Evolutionary conservation across 768 basidiomycete genomes (phyloP).

Genomic region (Hericium coralloides): DNA sequence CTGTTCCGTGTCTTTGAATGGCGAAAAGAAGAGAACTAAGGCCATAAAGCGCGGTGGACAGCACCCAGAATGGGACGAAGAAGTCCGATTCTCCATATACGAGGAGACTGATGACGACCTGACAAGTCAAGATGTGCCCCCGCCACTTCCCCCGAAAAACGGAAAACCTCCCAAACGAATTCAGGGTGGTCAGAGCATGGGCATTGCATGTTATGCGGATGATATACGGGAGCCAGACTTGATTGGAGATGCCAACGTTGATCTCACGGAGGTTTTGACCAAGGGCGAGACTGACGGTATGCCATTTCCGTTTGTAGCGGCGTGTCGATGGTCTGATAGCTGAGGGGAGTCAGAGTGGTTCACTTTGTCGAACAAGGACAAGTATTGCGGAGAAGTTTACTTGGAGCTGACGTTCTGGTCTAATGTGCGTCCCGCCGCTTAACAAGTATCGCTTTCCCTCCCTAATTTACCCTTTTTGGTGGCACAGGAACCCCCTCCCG

Average conservation of each 20-base stretch:
- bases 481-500: conserved; percentile 69
- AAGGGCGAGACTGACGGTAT: conserved; percentile 96
- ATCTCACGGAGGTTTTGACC: conserved; percentile 83
- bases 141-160: conserved; percentile 63
- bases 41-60: conserved; percentile 96
- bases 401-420: conserved; percentile 97
- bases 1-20: conserved; percentile 70
- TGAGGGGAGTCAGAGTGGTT: conserved; percentile 75
- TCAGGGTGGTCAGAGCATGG: conserved; percentile 68
- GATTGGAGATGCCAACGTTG: conserved; percentile 85
- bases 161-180: conserved; percentile 34
- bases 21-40: conserved; percentile 81
- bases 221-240: conserved; percentile 92
- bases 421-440: conserved; percentile 47
- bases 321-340: conserved; percentile 10
- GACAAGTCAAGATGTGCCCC: conserved; percentile 33
- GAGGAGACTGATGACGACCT: conserved; percentile 54
- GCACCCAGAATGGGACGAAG: conserved; percentile 99
- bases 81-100: conserved; percentile 83
- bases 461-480: background rate
- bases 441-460: background rate
- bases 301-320: conserved; percentile 19
- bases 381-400: conserved; percentile 93
- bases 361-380: conserved; percentile 79
- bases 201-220: conserved; percentile 86